Base-by-base conservation (phyloP, 2,329 filamentous ascomycete species). In the Pseudogymnoascus sp. region DNA sequence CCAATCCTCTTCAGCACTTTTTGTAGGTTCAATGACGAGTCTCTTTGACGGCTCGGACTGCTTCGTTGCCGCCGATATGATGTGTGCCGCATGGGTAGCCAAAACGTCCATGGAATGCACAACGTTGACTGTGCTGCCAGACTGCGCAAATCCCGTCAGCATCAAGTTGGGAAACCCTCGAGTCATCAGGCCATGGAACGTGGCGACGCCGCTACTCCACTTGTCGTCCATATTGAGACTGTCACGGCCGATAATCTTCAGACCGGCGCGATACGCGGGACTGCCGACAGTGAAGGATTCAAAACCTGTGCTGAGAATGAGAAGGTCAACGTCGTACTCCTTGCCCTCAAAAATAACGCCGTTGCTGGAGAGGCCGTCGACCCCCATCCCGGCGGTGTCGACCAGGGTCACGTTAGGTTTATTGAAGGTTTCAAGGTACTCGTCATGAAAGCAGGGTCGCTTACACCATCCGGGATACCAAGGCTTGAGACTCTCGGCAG, bases 401-500 rank as follows among this genome's bases (percentile, higher is more conserved):
- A 88, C 76, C 0, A 89, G 79, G 5, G 78, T 77, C 3, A 89
- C 85, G 67, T 85, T 81, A 0, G 77, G 72, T 31, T 69, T 70
- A 72, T 89, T 89, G 78, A 88, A 88, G 0, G 80, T 68, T 2
- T 76, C 69, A 0, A 88, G 78, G 68, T 85, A 87, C 4, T 80
- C 77, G 68, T 87, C 83, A 72, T 83, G 83, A 72, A 87, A 87
- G 42, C 77, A 80, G 0, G 85, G 84, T 0, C 86, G 79, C 71
- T 88, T 88, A 76, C 86, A 88, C 79, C 82, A 86, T 0, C 74
- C 73, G 0, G 82, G 79, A 69, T 87, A 88, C 82, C 82, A 86
- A 0, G 83, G 76, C 69, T 84, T 83, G 6, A 87, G 76, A 2
- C 73, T 77, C 28, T 78, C 76, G 0, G 85, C 84, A 0, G 79